Conservation (phyloP, 2,329 filamentous ascomycete genomes). For the Botrytis fragariae region DNA sequence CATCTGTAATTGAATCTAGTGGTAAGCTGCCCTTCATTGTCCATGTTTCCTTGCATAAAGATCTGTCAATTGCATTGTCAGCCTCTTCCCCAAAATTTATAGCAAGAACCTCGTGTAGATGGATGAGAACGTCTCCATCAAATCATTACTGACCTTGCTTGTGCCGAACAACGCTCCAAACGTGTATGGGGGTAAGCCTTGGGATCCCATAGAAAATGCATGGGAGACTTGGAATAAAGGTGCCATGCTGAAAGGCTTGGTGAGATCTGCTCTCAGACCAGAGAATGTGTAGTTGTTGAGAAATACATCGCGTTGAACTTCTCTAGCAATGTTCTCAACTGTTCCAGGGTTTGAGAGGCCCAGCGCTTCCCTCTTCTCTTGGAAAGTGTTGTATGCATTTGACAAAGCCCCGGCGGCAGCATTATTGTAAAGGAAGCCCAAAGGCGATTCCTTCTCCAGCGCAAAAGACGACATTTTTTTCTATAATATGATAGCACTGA, state of each 20-base stretch:
- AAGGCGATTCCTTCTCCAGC: conserved; percentile 47
- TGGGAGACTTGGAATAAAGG: conserved; percentile 97
- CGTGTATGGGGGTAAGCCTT: conserved; percentile 88
- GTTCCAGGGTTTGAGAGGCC: conserved; percentile 90
- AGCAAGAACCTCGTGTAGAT: not conserved
- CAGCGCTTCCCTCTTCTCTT: conserved; percentile 80
- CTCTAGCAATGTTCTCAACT: conserved; percentile 82
- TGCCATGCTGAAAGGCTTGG: conserved; percentile 90
- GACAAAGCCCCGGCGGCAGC: conserved; percentile 65
- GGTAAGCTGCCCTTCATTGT: conserved; percentile 85
- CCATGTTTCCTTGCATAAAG: conserved; percentile 92
- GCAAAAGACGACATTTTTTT: conserved; percentile 35
- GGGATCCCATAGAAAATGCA: conserved; percentile 87
- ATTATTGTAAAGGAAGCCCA: conserved; percentile 71
- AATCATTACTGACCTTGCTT: conserved; percentile 65
- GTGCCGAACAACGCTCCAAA: conserved; percentile 94
- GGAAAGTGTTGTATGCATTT: conserved; percentile 79
- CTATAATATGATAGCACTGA: conserved; percentile 5
- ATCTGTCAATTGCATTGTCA: conserved; percentile 55
- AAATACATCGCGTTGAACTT: conserved; percentile 95
- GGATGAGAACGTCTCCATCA: not conserved
- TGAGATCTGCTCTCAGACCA: conserved; percentile 91
- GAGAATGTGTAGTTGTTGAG: conserved; percentile 97
- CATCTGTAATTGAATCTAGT: conserved; percentile 93
- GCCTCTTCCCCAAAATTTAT: conserved; percentile 1